A percentile compares a stretch with the other conserved stretches of the same genome.
These are phyloP conservation scores for Metschnikowia peoriensis DNA, from an alignment of 805 yeast species.

Conservation along the genomic window DNA sequence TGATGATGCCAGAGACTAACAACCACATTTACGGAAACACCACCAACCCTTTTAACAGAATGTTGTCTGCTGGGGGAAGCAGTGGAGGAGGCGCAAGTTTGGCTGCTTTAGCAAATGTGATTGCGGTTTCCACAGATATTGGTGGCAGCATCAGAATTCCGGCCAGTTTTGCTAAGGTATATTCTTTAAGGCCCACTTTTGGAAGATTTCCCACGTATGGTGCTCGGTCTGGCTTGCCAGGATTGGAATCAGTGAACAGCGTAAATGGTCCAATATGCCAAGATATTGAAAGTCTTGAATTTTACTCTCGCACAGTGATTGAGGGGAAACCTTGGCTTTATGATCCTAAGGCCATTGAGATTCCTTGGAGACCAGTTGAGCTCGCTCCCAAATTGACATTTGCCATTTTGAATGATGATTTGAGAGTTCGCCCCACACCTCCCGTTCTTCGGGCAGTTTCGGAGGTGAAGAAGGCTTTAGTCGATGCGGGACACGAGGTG, in stretches of 20 bases:
- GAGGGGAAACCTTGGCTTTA: slow-evolving; percentile 42
- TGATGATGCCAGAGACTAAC: slow-evolving; percentile 49
- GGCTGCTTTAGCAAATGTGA: slow-evolving; percentile 43
- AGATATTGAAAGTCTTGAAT: slow-evolving; percentile 37
- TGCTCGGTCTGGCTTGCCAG: slow-evolving; percentile 31
- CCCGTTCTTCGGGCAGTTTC: slow-evolving; percentile 50
- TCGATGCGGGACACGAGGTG: slow-evolving; percentile 49
- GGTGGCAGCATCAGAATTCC: slow-evolving; percentile 54
- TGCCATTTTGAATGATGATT: slow-evolving; percentile 45
- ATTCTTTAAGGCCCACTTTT: slow-evolving; percentile 44
- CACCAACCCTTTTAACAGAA: slow-evolving; percentile 43
- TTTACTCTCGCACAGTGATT: slow-evolving; percentile 38
- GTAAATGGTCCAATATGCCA: slow-evolving; percentile 50
- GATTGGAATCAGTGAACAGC: slow-evolving; percentile 36
- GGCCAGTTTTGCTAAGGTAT: slow-evolving; percentile 41
- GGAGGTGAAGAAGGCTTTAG: slow-evolving; percentile 25
- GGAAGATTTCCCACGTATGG: slow-evolving; percentile 44
- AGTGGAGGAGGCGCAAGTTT: slow-evolving; percentile 56
- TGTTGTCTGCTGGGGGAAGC: slow-evolving; percentile 50
- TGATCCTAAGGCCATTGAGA: slow-evolving; percentile 51
- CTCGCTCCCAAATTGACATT: slow-evolving; percentile 40
- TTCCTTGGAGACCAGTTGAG: slow-evolving; percentile 46
- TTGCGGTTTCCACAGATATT: slow-evolving; percentile 57
- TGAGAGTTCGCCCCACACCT: slow-evolving; percentile 50
- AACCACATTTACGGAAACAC: slow-evolving; percentile 48